phyloP scores from a whole-genome alignment of 2,329 filamentous ascomycete species.

The Ceratocystis cubensis region DNA sequence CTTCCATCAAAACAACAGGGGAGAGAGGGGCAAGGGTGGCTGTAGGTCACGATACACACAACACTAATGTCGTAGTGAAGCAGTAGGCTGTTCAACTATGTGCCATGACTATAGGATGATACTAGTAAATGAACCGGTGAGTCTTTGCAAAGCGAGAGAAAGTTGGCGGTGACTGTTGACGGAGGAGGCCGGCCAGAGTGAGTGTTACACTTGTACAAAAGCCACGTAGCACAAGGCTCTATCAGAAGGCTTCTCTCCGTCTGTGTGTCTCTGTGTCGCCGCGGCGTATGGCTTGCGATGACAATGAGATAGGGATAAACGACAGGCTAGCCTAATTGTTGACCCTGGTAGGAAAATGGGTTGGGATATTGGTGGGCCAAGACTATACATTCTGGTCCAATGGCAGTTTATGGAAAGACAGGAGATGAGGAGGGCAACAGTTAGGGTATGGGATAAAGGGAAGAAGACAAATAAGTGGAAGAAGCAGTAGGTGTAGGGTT shows the following conservation, averaged over 20 bases:
- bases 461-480: background rate
- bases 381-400: too few relatives aligned
- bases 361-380: too few relatives aligned
- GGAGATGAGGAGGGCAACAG: background rate
- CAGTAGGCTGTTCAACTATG: background rate
- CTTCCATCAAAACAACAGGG: background rate
- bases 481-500: background rate
- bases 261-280: too few relatives aligned
- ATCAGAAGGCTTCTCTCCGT: background rate
- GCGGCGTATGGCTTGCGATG: too few relatives aligned
- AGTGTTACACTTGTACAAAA: background rate
- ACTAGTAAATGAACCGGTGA: background rate
- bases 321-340: too few relatives aligned
- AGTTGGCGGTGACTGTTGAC: background rate
- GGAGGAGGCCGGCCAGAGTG: background rate
- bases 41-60: background rate
- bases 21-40: background rate
- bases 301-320: too few relatives aligned
- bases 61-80: background rate
- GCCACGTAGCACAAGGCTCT: background rate
- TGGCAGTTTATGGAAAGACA: background rate
- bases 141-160: background rate
- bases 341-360: too few relatives aligned
- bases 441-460: background rate
- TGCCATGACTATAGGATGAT: background rate